Base-by-base conservation (phyloP, 768 basidiomycete genomes). In the Psilocybe cyanescens region DNA sequence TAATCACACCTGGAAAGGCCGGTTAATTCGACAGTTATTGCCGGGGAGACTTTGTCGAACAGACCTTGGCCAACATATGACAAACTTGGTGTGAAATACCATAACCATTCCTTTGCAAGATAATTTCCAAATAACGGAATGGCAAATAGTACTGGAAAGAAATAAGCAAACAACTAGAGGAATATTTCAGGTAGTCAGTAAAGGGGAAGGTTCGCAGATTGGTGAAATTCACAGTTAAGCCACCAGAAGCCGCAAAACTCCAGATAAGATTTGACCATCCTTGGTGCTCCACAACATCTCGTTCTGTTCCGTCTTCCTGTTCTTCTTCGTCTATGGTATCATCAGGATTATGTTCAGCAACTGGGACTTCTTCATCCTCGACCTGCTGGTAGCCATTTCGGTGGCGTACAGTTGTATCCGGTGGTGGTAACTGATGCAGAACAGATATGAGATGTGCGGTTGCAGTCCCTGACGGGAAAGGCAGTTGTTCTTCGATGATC, bases 381-480 rank as follows among this genome's bases (percentile, higher is more conserved):
- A 81, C 57, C 53, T 71, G 76, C 30, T 76, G 80, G 67, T 93
- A 93, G 6, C 86, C 90, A 12, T 68, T 70, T 60, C 90, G 82
- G 37, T 71, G 82, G 16, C 83, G 81, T n/a, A 87, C 55, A 6
- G 79, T 75, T 1, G 85, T 80, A 14, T 87, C 82, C 17, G 90
- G 88, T 31, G 86, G 86, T 1, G 91, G 91, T 37, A 90, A 75
- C 60, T 86, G 77, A 69, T 98, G 95, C 12, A 99, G 81, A 11
- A 97, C 92, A 2, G 94, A 90, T 50, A 99, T 94, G 9, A 99
- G 81, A 65, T 97, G 96, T 4, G 96, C 96, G 1, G 97, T 99
- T 1, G 96, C 96, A 14, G 96, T 97, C 31, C 97, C 97, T 1
- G 93, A 95, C 2, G 97, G 97, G 67, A 99, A 99, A 2, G 91